Percentiles rank a stretch among this genome's conserved stretches.
Conservation (phyloP, 345 rosid genomes). For the Salix brachista region DNA sequence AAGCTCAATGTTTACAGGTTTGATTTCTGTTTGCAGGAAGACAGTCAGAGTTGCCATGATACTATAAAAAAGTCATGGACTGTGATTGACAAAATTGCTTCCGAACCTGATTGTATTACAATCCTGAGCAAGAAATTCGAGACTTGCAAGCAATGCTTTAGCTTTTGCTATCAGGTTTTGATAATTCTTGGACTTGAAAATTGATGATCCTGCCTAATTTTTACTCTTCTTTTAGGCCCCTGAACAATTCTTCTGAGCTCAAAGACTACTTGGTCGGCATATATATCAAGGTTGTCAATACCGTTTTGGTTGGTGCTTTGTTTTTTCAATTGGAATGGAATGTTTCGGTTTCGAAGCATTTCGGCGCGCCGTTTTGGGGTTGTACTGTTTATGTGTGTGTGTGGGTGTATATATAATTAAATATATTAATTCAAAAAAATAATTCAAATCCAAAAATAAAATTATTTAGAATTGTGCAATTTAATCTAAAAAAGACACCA, state of each 20-base stretch:
- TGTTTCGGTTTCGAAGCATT: too few relatives aligned
- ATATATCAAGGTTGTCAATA: neutral
- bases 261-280: neutral
- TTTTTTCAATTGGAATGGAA: too few relatives aligned
- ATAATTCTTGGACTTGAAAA: neutral
- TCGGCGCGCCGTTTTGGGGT: too few relatives aligned
- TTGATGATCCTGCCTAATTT: neutral
- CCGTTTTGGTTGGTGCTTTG: too few relatives aligned
- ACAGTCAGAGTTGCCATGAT: conserved; percentile 28
- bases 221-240: neutral
- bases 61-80: conserved; percentile 29
- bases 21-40: conserved; percentile 23
- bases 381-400: too few relatives aligned
- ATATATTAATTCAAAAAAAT: too few relatives aligned
- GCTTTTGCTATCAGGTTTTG: neutral
- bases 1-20: neutral
- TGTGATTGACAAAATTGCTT: conserved; percentile 25
- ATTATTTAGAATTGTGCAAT: too few relatives aligned
- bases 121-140: conserved; percentile 28
- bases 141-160: conserved; percentile 27
- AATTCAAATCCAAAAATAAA: too few relatives aligned
- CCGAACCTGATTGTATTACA: conserved; percentile 20
- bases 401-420: too few relatives aligned
- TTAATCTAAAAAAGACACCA: too few relatives aligned
- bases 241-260: neutral